Conservation (phyloP, 1,139 yeast species). For the Taphrina betulina region DNA sequence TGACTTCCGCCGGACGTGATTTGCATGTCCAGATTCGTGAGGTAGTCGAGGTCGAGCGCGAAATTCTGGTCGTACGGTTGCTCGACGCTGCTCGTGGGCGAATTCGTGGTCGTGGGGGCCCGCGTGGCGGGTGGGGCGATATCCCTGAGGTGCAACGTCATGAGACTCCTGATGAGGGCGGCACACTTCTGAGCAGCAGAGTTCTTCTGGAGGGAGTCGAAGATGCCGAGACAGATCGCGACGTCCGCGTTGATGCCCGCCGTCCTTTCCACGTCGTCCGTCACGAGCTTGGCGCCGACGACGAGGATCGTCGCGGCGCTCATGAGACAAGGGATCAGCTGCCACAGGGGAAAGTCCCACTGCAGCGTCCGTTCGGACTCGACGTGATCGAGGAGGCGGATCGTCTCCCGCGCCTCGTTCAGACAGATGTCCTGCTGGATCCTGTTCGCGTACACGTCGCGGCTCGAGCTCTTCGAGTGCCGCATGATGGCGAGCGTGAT, state of each 20-base stretch:
- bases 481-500: conserved; percentile 29
- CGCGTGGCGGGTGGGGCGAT: conserved; percentile 21
- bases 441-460: conserved; percentile 7
- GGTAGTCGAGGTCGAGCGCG: conserved; percentile 27
- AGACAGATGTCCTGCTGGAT: conserved; percentile 27
- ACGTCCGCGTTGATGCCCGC: conserved; percentile 12
- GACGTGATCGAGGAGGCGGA: conserved; percentile 28
- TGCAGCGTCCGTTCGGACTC: conserved; percentile 22
- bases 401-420: conserved; percentile 24
- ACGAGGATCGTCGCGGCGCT: conserved; percentile 31
- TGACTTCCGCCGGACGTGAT: conserved; percentile 4
- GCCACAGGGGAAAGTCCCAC: conserved; percentile 31
- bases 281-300: conserved; percentile 26
- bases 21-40: conserved; percentile 20
- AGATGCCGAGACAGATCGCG: conserved; percentile 18
- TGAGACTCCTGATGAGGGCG: conserved; percentile 22
- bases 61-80: conserved; percentile 29
- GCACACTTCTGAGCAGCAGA: conserved; percentile 31
- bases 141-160: conserved; percentile 21
- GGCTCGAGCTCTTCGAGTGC: conserved; percentile 11
- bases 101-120: conserved; percentile 3
- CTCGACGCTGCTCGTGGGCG: conserved; percentile 16
- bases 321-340: conserved; percentile 32
- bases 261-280: conserved; percentile 15
- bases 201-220: conserved; percentile 30